phyloP scores from a whole-genome alignment of 192 early-diverging fungal species.

The Coemansia sp. region DNA sequence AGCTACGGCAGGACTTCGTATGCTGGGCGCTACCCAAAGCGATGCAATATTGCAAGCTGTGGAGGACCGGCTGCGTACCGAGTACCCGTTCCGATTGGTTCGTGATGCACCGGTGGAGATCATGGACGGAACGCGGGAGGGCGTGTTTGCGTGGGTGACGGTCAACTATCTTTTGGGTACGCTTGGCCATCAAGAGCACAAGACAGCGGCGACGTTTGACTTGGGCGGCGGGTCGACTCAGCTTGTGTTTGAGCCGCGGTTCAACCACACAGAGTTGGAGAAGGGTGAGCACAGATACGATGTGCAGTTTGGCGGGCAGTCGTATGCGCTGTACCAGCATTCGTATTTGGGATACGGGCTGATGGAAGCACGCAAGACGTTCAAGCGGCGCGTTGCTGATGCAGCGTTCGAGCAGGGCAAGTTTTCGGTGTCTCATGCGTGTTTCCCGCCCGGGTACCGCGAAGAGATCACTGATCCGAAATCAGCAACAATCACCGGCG shows the following conservation, averaged over 20 bases:
- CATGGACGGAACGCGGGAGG: constrained; percentile 97
- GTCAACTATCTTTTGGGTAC: constrained; percentile 84
- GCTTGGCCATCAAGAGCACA: constrained; percentile 58
- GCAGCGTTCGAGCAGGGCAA: constrained; percentile 34
- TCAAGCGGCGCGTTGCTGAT: constrained; percentile 58
- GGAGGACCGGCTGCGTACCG: constrained; percentile 59
- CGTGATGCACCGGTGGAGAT: constrained; percentile 74
- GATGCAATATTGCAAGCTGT: constrained; percentile 75
- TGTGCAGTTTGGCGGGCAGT: constrained; percentile 67
- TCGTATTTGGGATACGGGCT: constrained; percentile 93
- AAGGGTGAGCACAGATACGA: constrained; percentile 75
- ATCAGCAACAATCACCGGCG: constrained; percentile 56
- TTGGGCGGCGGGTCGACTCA: constrained; percentile 97
- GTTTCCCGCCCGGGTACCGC: constrained; percentile 66
- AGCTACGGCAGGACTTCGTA: constrained; percentile 91
- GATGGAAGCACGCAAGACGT: constrained; percentile 75
- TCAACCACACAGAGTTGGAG: constrained; percentile 33
- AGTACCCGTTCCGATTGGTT: constrained; percentile 82
- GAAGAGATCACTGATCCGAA: constrained; percentile 44
- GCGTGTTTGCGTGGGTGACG: constrained; percentile 98
- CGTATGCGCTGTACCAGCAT: constrained; percentile 90
- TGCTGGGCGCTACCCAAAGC: constrained; percentile 72
- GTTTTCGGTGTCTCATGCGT: constrained; percentile 59
- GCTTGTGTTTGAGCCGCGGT: constrained; percentile 91
- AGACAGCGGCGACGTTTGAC: constrained; percentile 90